Percentiles rank a stretch among this genome's conserved stretches.
Evolutionary conservation across 306 rosid species (phyloP).

Genomic region (Oxytropis ochrocephala): DNA sequence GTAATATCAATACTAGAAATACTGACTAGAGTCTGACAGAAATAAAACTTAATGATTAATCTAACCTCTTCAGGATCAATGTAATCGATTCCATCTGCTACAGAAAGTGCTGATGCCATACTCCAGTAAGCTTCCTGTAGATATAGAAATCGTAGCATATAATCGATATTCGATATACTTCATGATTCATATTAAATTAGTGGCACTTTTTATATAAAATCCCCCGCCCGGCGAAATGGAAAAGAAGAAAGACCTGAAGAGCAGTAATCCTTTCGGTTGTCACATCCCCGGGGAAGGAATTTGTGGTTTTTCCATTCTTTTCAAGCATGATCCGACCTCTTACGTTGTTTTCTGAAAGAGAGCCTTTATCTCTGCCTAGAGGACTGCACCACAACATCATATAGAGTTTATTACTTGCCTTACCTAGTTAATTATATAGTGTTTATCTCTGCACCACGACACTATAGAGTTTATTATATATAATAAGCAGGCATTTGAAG

Average conservation of each 20-base stretch:
- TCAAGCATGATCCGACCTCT: constrained; percentile 55
- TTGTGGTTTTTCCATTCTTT: constrained; percentile 57
- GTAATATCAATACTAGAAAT: constrained; percentile 7
- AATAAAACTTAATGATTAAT: constrained; percentile 9
- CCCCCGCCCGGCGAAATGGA: background rate
- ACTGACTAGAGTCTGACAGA: constrained; percentile 5
- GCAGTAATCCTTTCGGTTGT: constrained; percentile 58
- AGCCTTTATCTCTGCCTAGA: constrained; percentile 34
- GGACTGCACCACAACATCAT: constrained; percentile 48
- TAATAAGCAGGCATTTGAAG: constrained; percentile 2
- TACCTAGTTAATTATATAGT: background rate
- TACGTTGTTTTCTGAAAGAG: constrained; percentile 37
- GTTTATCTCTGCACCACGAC: background rate
- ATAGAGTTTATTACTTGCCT: background rate
- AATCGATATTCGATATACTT: constrained; percentile 21
- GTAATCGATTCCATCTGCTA: constrained; percentile 95
- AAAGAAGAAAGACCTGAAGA: constrained; percentile 57
- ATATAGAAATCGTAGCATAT: constrained; percentile 3
- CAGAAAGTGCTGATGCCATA: constrained; percentile 87
- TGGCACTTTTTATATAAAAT: background rate
- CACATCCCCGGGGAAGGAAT: constrained; percentile 74
- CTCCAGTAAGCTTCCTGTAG: constrained; percentile 90
- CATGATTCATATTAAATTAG: background rate
- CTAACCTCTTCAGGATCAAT: constrained; percentile 95
- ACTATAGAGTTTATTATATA: background rate